A percentile compares a stretch with the other conserved stretches of the same genome.
Evolutionary conservation across 306 rosid species (phyloP).

Genomic region (Delonix regia): DNA sequence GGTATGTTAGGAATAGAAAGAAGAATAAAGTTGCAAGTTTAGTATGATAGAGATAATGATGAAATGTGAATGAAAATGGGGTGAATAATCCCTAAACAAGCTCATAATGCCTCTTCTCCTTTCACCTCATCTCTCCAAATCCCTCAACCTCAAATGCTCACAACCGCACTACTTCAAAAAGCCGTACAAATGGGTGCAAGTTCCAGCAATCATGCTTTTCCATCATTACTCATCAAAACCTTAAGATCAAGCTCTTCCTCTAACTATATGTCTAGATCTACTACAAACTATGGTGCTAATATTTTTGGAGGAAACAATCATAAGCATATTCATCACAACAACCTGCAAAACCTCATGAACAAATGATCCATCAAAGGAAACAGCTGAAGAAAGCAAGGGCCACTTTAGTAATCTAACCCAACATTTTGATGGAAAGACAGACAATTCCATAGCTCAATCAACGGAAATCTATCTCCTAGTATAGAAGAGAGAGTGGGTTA

Average conservation of each 20-base stretch:
- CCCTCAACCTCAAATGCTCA: conserved; percentile 61
- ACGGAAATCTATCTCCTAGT: too few species aligned
- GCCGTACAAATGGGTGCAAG: conserved; percentile 79
- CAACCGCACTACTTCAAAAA: conserved; percentile 82
- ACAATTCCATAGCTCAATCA: too few species aligned
- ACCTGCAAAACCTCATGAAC: conserved; percentile 80
- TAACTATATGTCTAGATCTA: conserved; percentile 35
- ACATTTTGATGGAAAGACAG: too few species aligned
- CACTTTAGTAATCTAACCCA: too few species aligned
- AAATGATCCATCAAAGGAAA: too few species aligned
- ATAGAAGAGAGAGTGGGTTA: too few species aligned
- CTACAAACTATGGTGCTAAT: conserved; percentile 35
- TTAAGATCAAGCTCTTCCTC: conserved; percentile 64
- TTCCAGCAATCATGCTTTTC: conserved; percentile 44
- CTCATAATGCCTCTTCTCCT: conserved; percentile 52
- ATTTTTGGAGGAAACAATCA: conserved; percentile 52
- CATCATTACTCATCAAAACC: conserved; percentile 63
- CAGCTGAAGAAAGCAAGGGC: too few species aligned
- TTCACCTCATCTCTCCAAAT: conserved; percentile 36
- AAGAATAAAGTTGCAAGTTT: too few species aligned
- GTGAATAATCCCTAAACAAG: background rate
- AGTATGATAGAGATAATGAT: too few species aligned
- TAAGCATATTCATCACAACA: conserved; percentile 13
- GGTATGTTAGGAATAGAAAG: too few species aligned
- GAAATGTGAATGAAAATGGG: too few species aligned